A percentile compares a stretch with the other conserved stretches of the same genome.
Evolutionary conservation across 805 yeast genomes (phyloP).

Genomic region (Zygosaccharomyces gambellarensis): DNA sequence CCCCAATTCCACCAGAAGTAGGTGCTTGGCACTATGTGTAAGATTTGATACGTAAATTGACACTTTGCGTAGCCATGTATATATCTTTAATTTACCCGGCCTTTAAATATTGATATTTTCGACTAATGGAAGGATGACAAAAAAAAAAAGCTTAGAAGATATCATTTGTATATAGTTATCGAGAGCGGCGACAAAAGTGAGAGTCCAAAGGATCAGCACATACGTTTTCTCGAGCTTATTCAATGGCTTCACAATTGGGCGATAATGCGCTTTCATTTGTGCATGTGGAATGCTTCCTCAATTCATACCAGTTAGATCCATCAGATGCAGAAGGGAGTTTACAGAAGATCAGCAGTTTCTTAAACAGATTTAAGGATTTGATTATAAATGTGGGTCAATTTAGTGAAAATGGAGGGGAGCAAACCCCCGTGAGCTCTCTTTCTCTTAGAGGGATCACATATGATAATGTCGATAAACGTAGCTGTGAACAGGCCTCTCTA

Average conservation of each 20-base stretch:
- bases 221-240: not conserved
- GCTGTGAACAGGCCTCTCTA: constrained; percentile 38
- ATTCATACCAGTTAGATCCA: constrained; percentile 10
- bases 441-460: constrained; percentile 40
- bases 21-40: constrained; percentile 33
- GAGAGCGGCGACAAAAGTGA: constrained; percentile 1
- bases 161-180: constrained; percentile 3
- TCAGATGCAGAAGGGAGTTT: constrained; percentile 12
- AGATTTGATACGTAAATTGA: not conserved
- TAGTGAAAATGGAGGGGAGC: constrained; percentile 2
- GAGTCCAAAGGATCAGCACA: not conserved
- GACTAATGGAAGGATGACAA: not conserved
- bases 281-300: constrained; percentile 19
- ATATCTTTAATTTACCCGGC: constrained; percentile 3
- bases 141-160: constrained; percentile 8
- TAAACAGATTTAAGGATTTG: constrained; percentile 12
- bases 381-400: constrained; percentile 13
- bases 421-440: constrained; percentile 14
- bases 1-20: constrained; percentile 39
- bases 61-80: not conserved
- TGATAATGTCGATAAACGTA: constrained; percentile 34
- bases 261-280: constrained; percentile 14
- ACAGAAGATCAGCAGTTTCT: constrained; percentile 15
- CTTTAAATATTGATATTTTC: not conserved
- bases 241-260: constrained; percentile 11